Evolutionary conservation across 257 asterid species (phyloP), one percentile per base, ranked within the genome.

Genomic region (Solanum tacnaense): DNA sequence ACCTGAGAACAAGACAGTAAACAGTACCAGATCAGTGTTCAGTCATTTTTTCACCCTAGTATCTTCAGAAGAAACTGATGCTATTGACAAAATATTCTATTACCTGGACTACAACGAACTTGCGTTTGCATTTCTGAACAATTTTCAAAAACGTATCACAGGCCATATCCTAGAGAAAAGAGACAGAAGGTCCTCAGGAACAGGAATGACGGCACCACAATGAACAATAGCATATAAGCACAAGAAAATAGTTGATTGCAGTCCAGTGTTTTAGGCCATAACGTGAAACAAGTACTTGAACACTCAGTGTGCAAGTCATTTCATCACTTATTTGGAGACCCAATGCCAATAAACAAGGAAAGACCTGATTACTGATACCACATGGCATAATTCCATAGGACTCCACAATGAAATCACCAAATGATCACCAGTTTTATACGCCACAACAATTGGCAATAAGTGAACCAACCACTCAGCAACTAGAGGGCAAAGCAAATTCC

Each of bases 91-190:
- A 31, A 9, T 29, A 32, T 82, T 32, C 34, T 38, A 52, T 31
- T 86, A 90, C 99, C 99, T 96, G 99, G 27, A 93, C 90, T 65
- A 94, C 86, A 39, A 97, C 99, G 90, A 97, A 97, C 92, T 97
- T 97, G 39, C 99, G 97, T 90, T 92, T 97, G 98, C 99, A 97
- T 92, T 96, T 97, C 94, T 97, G 99, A 88, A 97, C 99, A 88
- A 97, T 97, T 91, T 97, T 97, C 94, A 97, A 91, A 93, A 97
- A 96, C 9, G 99, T 97, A 88, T 97, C 99, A 38, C 99, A 96
- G 13, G 99, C 99, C 99, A 97, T 97, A 91, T 97, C 99, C 99
- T 97, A 88, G 86, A 89, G 86, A 68, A 84, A 88, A 75, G 71
- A 89, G 75, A 56, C 86, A 46, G 65, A 74, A 82, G 31, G 71